These are phyloP conservation scores for Thalassiosira hispida DNA, from an alignment of 352 stramenopile genomes.

Conservation along the genomic window DNA sequence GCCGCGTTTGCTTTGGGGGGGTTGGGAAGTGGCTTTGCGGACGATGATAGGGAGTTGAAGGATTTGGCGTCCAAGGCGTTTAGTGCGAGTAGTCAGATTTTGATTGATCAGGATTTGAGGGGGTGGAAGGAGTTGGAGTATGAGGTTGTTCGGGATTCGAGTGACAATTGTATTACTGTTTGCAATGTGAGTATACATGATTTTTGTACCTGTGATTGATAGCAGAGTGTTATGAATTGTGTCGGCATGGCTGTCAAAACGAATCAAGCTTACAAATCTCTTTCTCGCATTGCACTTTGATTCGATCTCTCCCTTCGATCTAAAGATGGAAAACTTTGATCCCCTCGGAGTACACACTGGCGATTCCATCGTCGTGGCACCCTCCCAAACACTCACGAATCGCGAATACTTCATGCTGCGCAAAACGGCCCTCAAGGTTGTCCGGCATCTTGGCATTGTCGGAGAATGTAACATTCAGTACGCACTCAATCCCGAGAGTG, in stretches of 20 bases:
- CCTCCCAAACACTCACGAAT: slow-evolving; percentile 96
- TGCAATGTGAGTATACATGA: slow-evolving; percentile 69
- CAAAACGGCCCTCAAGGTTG: slow-evolving; percentile 94
- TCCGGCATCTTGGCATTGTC: slow-evolving; percentile 96
- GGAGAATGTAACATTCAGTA: slow-evolving; percentile 99
- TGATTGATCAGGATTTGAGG: slow-evolving; percentile 96
- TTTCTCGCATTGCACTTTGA: background rate
- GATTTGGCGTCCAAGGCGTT: slow-evolving; percentile 89
- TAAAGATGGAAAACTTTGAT: slow-evolving; percentile 99
- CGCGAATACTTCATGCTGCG: slow-evolving; percentile 97
- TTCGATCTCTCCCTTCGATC: background rate
- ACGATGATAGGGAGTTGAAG: slow-evolving; percentile 89
- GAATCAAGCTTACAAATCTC: no score
- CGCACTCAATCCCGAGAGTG: slow-evolving; percentile 92
- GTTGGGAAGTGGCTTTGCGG: slow-evolving; percentile 94
- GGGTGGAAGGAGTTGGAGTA: slow-evolving; percentile 99
- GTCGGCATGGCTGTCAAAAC: no score
- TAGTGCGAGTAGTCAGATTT: slow-evolving; percentile 91
- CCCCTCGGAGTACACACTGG: slow-evolving; percentile 96
- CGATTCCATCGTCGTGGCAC: slow-evolving; percentile 97
- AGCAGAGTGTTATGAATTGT: background rate
- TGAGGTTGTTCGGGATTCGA: slow-evolving; percentile 95
- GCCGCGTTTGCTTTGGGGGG: slow-evolving; percentile 97
- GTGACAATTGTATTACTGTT: slow-evolving; percentile 98
- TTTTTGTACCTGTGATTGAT: background rate